Conservation (phyloP, 2,329 filamentous ascomycete species). For the Penicillium sp. region DNA sequence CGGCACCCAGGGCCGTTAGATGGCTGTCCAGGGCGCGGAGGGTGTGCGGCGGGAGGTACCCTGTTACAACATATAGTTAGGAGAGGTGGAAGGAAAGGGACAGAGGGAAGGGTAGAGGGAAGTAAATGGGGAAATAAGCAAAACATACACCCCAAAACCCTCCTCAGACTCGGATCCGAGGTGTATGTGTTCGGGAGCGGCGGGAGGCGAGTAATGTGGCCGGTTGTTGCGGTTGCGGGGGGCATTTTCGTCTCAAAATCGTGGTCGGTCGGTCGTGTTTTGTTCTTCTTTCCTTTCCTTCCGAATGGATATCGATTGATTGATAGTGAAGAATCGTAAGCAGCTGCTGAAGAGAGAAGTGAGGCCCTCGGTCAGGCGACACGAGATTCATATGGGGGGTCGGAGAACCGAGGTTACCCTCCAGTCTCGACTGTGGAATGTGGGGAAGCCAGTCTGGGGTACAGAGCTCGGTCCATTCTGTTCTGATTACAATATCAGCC, state of each 20-base stretch:
- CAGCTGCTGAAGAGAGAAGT: neutral
- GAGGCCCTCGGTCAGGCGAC: neutral
- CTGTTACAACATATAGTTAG: constrained; percentile 16
- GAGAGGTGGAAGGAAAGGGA: neutral
- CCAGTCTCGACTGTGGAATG: neutral
- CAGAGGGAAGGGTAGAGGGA: neutral
- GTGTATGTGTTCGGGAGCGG: constrained; percentile 61
- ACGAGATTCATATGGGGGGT: neutral
- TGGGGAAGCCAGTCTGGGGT: neutral
- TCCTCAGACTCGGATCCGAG: constrained; percentile 59
- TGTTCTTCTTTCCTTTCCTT: neutral
- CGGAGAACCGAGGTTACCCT: neutral
- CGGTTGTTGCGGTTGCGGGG: constrained; percentile 45
- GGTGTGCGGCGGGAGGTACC: constrained; percentile 55
- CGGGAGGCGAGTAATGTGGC: constrained; percentile 62
- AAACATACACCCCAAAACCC: constrained; percentile 56
- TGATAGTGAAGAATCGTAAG: neutral
- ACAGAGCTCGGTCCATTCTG: neutral
- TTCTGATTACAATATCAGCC: neutral
- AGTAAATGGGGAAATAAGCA: neutral
- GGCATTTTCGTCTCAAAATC: neutral
- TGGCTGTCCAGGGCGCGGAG: constrained; percentile 55
- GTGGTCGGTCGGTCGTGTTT: no score
- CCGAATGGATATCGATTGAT: neutral
- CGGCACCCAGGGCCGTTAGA: constrained; percentile 34